Conservation (phyloP, 129 eudicot species). For the Flaveria linearis region DNA sequence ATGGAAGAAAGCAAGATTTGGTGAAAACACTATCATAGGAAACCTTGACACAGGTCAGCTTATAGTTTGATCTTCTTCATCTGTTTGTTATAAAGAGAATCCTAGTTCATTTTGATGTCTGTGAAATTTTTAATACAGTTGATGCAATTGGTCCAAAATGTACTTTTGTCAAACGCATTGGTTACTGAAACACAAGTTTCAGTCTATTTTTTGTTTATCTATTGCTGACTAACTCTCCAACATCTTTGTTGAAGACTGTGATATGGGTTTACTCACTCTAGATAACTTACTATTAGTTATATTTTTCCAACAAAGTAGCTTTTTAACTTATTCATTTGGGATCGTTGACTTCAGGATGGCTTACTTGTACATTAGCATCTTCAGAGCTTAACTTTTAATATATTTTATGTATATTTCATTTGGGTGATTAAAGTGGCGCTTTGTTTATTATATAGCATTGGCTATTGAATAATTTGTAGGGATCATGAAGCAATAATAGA, state of each 20-base stretch:
- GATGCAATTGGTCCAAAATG: conserved; percentile 26
- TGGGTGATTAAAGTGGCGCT: conserved; percentile 10
- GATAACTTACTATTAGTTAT: conserved; percentile 35
- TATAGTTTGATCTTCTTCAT: neutral
- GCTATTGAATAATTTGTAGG: conserved; percentile 19
- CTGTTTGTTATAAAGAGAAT: neutral
- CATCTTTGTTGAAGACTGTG: conserved; percentile 33
- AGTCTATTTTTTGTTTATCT: conserved; percentile 15
- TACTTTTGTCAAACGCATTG: conserved; percentile 19
- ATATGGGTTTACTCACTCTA: conserved; percentile 21
- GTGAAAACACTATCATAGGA: conserved; percentile 81
- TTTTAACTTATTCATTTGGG: conserved; percentile 36
- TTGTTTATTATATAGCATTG: conserved; percentile 22
- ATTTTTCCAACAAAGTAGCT: conserved; percentile 26
- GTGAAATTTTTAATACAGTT: conserved; percentile 25
- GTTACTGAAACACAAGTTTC: conserved; percentile 11
- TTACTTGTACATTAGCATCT: conserved; percentile 27
- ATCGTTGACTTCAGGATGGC: conserved; percentile 40
- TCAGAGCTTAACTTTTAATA: conserved; percentile 1
- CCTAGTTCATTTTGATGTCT: conserved; percentile 23
- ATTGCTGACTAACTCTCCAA: conserved; percentile 24
- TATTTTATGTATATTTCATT: conserved; percentile 21
- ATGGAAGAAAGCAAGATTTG: conserved; percentile 88
- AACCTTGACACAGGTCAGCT: conserved; percentile 91
- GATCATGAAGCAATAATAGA: conserved; percentile 26